phyloP scores from a whole-genome alignment of 2,329 filamentous ascomycete genomes.

The Trichoderma afroharzianum region DNA sequence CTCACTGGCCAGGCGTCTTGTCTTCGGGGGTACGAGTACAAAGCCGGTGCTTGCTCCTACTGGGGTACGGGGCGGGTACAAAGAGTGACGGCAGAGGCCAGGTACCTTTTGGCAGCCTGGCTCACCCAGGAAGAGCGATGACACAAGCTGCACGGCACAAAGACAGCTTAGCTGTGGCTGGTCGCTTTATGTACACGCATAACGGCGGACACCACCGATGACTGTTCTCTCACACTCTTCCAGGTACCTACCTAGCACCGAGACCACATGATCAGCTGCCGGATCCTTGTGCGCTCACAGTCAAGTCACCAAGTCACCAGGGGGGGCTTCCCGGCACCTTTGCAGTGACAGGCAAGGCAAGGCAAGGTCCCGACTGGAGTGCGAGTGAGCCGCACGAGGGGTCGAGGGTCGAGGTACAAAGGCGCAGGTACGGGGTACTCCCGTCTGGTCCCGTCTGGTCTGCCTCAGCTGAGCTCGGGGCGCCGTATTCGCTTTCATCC shows the following conservation, averaged over 20 bases:
- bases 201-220: background rate
- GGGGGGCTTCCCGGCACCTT: background rate
- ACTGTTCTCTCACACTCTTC: background rate
- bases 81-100: background rate
- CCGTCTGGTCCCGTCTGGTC: background rate
- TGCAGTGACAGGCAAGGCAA: background rate
- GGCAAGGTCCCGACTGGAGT: background rate
- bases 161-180: background rate
- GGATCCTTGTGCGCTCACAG: background rate
- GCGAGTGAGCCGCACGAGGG: background rate
- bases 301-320: slow-evolving; percentile 8
- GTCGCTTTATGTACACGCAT: background rate
- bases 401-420: background rate
- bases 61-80: background rate
- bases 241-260: background rate
- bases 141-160: background rate
- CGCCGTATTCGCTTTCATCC: slow-evolving; percentile 6
- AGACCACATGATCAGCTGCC: slow-evolving; percentile 13
- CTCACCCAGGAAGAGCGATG: background rate
- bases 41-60: background rate
- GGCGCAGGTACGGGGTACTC: background rate
- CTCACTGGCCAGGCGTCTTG: background rate
- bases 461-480: background rate
- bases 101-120: background rate
- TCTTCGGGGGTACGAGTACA: background rate